Conservation (phyloP, 352 stramenopile genomes). For the Phytophthora pluvialis region DNA sequence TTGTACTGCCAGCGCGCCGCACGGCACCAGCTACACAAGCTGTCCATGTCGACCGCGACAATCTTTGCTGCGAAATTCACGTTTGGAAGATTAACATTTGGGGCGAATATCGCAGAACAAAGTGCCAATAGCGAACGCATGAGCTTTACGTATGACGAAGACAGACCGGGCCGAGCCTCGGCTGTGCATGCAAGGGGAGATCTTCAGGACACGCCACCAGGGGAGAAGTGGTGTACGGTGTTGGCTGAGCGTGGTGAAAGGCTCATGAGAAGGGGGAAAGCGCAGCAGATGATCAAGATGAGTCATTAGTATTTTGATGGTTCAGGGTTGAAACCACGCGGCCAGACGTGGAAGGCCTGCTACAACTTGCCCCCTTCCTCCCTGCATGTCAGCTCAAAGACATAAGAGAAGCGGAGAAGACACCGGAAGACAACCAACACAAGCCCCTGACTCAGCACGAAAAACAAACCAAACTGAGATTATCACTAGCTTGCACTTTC, state of each 20-base stretch:
- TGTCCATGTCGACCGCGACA: slow-evolving; percentile 2
- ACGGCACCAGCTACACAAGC: slow-evolving; percentile 46
- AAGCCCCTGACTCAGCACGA: slow-evolving; percentile 19
- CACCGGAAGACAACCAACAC: neutral
- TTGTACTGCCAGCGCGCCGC: slow-evolving; percentile 32
- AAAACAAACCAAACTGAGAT: slow-evolving; percentile 49
- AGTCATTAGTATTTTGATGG: slow-evolving; percentile 4
- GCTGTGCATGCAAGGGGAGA: neutral
- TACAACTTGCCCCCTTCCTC: neutral
- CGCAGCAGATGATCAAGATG: slow-evolving; percentile 32
- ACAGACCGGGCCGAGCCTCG: neutral
- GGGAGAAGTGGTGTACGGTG: neutral
- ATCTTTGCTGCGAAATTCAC: slow-evolving; percentile 2
- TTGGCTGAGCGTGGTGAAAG: neutral
- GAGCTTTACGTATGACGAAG: slow-evolving; percentile 10
- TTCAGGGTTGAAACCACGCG: slow-evolving; percentile 7
- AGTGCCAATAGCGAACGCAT: slow-evolving; percentile 6
- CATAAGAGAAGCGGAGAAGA: neutral
- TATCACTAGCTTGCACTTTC: slow-evolving; percentile 43
- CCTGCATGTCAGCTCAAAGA: too few species aligned
- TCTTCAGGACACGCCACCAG: neutral
- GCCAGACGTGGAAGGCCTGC: neutral
- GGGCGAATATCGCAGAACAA: slow-evolving; percentile 21
- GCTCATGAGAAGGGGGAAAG: neutral
- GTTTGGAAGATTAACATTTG: slow-evolving; percentile 13